These are phyloP conservation scores for Apiospora kogelbergensis DNA, from an alignment of 2,329 filamentous ascomycete species.

Conservation along the genomic window DNA sequence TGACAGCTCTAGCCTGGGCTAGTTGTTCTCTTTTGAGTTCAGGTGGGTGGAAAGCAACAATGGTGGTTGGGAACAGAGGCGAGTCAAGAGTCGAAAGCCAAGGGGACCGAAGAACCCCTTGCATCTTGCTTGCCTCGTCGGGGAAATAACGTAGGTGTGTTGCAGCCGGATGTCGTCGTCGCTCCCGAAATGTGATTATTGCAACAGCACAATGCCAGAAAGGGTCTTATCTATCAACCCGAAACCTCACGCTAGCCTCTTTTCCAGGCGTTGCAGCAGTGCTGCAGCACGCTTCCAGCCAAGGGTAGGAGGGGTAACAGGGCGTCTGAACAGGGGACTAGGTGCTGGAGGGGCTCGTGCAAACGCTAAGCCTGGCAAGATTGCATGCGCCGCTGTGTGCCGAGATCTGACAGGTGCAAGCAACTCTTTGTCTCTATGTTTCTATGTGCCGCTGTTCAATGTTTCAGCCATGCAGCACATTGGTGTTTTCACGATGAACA, in stretches of 20 bases:
- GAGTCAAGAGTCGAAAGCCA: not conserved
- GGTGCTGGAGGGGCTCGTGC: not conserved
- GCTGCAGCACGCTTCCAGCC: not conserved
- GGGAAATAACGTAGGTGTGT: not conserved
- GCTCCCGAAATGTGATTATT: not conserved
- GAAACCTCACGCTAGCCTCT: not conserved
- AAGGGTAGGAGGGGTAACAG: too few relatives aligned
- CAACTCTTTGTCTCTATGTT: not conserved
- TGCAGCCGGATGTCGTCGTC: not conserved
- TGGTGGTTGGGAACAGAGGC: not conserved
- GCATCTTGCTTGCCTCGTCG: not conserved
- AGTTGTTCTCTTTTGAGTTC: not conserved
- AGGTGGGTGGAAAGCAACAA: not conserved
- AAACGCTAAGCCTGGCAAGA: not conserved
- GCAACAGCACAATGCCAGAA: not conserved
- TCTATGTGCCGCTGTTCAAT: not conserved
- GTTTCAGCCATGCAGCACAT: not conserved
- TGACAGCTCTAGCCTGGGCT: not conserved
- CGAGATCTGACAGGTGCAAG: not conserved
- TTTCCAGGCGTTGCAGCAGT: not conserved
- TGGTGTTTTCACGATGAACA: not conserved
- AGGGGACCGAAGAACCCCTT: not conserved
- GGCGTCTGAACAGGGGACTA: not conserved
- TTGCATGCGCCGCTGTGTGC: not conserved
- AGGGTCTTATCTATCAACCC: conserved; percentile 5